Conservation (phyloP, 2,329 filamentous ascomycete genomes). For the Chrysoporthe puriensis region DNA sequence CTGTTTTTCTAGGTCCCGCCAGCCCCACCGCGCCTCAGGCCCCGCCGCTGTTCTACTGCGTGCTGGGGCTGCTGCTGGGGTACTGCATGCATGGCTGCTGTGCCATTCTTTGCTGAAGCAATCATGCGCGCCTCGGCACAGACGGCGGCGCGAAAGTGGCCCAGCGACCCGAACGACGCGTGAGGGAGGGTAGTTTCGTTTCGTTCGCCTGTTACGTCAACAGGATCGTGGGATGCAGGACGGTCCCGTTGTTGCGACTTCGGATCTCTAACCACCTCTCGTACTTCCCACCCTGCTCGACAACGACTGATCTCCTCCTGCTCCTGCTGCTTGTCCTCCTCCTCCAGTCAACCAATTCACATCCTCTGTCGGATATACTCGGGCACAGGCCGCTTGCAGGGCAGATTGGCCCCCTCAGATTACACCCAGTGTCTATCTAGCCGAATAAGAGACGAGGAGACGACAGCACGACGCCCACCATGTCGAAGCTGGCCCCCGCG, state of each 20-base stretch:
- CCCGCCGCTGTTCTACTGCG: no score
- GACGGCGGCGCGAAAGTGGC: not conserved
- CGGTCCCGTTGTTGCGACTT: not conserved
- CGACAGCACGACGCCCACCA: conserved; percentile 40
- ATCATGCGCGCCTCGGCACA: conserved; percentile 9
- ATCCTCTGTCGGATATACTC: not conserved
- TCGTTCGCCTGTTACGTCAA: not conserved
- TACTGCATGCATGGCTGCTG: no score
- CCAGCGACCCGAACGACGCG: not conserved
- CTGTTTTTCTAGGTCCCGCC: conserved; percentile 26
- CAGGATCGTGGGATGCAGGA: not conserved
- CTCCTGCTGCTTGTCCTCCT: not conserved
- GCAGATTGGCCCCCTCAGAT: no score
- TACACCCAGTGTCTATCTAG: not conserved
- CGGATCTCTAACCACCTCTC: not conserved
- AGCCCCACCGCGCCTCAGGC: not conserved
- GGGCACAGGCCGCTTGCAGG: not conserved
- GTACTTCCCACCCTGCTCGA: not conserved
- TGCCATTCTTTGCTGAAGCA: no score
- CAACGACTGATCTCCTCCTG: not conserved
- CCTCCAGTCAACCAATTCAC: not conserved
- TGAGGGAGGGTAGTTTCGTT: not conserved
- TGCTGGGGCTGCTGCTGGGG: no score
- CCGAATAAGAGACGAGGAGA: not conserved
- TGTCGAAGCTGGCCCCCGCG: conserved; percentile 73